Percentiles rank a stretch among this genome's conserved stretches.
These are phyloP conservation scores for Hemileia vastatrix DNA, from an alignment of 1,284 basidiomycete genomes.

Conservation along the genomic window DNA sequence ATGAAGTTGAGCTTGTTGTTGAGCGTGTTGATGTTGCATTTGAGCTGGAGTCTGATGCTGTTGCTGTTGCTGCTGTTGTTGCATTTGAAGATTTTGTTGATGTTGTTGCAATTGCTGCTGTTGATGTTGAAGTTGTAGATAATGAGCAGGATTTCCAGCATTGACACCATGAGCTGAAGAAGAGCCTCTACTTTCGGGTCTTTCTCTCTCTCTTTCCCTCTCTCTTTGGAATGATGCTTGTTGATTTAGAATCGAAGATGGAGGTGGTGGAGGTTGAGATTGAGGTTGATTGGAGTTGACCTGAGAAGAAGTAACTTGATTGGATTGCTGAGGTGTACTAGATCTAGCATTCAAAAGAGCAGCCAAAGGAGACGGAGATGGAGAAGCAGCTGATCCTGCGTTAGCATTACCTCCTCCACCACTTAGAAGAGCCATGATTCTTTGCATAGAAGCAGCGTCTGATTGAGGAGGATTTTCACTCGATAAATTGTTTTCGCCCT, in stretches of 20 bases:
- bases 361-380: not conserved
- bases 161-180: not conserved
- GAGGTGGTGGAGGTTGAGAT: not conserved
- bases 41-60: not conserved
- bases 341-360: not conserved
- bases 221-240: not conserved
- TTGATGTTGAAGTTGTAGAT: not conserved
- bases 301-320: not conserved
- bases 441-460: slow-evolving; percentile 41
- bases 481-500: not conserved
- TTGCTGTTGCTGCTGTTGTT: slow-evolving; percentile 11
- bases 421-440: slow-evolving; percentile 41
- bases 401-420: slow-evolving; percentile 15
- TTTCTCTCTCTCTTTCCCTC: not conserved
- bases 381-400: not conserved
- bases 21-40: not conserved
- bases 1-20: not conserved
- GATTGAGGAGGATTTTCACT: slow-evolving; percentile 29
- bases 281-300: not conserved
- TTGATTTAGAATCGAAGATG: not conserved
- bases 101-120: not conserved
- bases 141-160: slow-evolving; percentile 1
- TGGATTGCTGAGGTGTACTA: not conserved
- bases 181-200: not conserved
- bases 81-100: not conserved